phyloP scores from a whole-genome alignment of 2,329 filamentous ascomycete genomes.

The Scedosporium aurantiacum region DNA sequence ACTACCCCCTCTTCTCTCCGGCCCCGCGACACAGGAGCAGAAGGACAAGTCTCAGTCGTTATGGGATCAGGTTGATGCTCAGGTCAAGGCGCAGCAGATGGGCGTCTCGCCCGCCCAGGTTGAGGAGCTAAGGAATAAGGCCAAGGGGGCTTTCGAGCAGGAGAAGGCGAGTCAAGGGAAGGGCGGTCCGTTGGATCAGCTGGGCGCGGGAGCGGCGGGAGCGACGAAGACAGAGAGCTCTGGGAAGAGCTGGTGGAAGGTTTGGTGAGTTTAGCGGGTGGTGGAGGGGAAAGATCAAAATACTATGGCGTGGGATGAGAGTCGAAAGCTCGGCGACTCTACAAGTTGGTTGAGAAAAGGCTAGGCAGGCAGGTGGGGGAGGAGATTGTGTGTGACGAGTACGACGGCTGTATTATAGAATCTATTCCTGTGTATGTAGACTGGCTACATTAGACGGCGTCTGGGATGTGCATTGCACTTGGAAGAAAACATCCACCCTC shows the following conservation, averaged over 20 bases:
- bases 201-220: slow-evolving; percentile 27
- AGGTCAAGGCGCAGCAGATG: slow-evolving; percentile 9
- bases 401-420: slow-evolving; percentile 17
- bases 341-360: not conserved
- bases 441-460: slow-evolving; percentile 34
- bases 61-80: slow-evolving; percentile 11
- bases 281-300: slow-evolving; percentile 6
- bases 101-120: slow-evolving; percentile 12
- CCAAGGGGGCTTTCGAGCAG: slow-evolving; percentile 32
- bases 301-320: slow-evolving; percentile 5
- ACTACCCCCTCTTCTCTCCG: slow-evolving; percentile 38
- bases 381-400: slow-evolving; percentile 3
- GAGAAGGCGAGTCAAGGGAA: slow-evolving; percentile 30
- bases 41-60: slow-evolving; percentile 6
- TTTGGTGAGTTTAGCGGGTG: slow-evolving; percentile 20
- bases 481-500: slow-evolving; percentile 3
- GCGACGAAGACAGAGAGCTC: slow-evolving; percentile 15
- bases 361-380: not conserved
- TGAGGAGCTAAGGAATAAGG: slow-evolving; percentile 21
- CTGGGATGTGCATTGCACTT: slow-evolving; percentile 21
- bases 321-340: not conserved
- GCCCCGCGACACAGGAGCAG: not conserved
- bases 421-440: slow-evolving; percentile 29
- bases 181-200: slow-evolving; percentile 39
- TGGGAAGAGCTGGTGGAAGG: slow-evolving; percentile 40